Base-by-base conservation (phyloP, 148 eudicot species). In the Vaccinium macrocarpon region DNA sequence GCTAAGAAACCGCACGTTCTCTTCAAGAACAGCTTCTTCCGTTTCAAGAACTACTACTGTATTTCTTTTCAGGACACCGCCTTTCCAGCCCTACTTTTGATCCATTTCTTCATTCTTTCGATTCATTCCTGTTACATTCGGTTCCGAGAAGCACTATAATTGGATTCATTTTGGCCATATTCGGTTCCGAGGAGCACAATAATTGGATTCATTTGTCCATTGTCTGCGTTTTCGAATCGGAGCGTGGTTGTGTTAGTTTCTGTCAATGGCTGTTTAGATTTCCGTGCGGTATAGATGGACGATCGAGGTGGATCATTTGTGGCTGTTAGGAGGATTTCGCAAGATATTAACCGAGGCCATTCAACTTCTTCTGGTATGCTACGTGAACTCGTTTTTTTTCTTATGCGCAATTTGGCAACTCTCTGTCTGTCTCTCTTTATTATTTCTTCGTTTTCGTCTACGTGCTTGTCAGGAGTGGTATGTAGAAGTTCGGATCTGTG, bases 301-400 rank as follows among this genome's bases (percentile, higher is more conserved):
- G 99, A 93, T 82, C 91, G 97, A 77, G 95, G 97, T 83, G 95
- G 93, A 83, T 97, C 99, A 35, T 97, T 97, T 49, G 99, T 97
- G 19, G 99, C 99, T 15, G 99, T 97, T 16, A 88, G 98, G 83
- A 89, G 98, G 87, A 90, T 93, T 84, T 93, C 98, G 29, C 98
- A 90, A 77, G 91, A 95, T 0, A 88, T 92, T 71, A 95, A 93
- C 79, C 92, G 95, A 80, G 89, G 94, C 85, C 95, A 92, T 90
- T 88, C 99, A 3, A 68, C 73, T 68, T 87, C 91, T 88, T 93
- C 99, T 82, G 99, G 99, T 97, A 92, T 81, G 77, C 49, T 76
- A 16, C 48, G 5, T 15, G 55, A 8, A 3, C 73, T 76, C 6
- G 11, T 76, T 42, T 18, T 23, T 12, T 12, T 66, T 48, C 12